Conservation (phyloP, 352 stramenopile species). For the Hyaloperonospora brassicae region DNA sequence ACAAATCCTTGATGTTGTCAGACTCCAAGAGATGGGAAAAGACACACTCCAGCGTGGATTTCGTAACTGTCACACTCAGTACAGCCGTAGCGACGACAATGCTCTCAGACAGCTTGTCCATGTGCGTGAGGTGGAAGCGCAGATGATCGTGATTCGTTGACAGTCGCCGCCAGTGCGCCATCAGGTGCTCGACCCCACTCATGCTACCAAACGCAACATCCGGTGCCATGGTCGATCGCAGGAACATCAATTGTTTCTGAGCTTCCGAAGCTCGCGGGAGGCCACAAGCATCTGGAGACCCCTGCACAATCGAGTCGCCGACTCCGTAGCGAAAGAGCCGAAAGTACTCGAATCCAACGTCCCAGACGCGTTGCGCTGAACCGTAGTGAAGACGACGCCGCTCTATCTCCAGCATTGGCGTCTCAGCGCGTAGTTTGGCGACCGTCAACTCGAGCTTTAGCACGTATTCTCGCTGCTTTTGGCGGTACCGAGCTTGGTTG, state of each 20-base stretch:
- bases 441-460: constrained; percentile 28
- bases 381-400: constrained; percentile 22
- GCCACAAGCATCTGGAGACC: constrained; percentile 7
- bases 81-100: constrained; percentile 21
- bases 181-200: constrained; percentile 19
- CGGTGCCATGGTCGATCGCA: constrained; percentile 28
- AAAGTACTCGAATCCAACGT: constrained; percentile 33
- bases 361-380: constrained; percentile 19
- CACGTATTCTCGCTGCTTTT: constrained; percentile 35
- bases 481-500: constrained; percentile 52
- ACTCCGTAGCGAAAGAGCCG: constrained; percentile 27
- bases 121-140: constrained; percentile 25
- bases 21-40: constrained; percentile 33
- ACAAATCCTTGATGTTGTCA: constrained; percentile 25
- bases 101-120: constrained; percentile 27
- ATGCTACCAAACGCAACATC: constrained; percentile 30
- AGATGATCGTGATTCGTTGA: constrained; percentile 32
- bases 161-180: constrained; percentile 34
- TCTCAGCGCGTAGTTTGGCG: constrained; percentile 28
- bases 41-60: constrained; percentile 25
- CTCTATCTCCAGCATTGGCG: constrained; percentile 27
- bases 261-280: constrained; percentile 16
- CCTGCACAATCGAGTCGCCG: constrained; percentile 10
- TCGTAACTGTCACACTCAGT: constrained; percentile 28
- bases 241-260: constrained; percentile 38